phyloP scores from a whole-genome alignment of 2,329 filamentous ascomycete genomes.

The Trichoderma afroharzianum region DNA sequence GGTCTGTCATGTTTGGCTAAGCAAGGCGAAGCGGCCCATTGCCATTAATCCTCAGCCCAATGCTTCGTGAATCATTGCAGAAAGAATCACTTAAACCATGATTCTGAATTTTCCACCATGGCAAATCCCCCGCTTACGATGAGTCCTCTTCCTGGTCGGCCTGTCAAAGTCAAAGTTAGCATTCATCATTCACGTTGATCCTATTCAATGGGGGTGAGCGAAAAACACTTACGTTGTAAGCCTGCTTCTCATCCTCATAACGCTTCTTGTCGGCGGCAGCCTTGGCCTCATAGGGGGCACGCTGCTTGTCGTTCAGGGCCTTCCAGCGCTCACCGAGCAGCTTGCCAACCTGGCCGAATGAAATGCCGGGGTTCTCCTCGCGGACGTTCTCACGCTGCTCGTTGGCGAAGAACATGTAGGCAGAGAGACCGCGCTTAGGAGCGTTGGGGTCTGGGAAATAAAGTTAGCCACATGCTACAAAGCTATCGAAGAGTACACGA shows the following conservation, averaged over 20 bases:
- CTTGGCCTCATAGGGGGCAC: conserved; percentile 92
- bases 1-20: not conserved
- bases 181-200: not conserved
- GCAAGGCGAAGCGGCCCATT: not conserved
- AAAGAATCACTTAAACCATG: conserved; percentile 12
- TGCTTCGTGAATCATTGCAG: conserved; percentile 12
- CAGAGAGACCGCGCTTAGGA: conserved; percentile 97
- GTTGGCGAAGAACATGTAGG: conserved; percentile 99
- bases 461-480: conserved; percentile 14
- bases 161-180: conserved; percentile 18
- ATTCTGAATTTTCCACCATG: not conserved
- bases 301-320: conserved; percentile 89
- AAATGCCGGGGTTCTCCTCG: conserved; percentile 96
- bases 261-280: conserved; percentile 97
- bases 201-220: not conserved
- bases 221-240: conserved; percentile 72
- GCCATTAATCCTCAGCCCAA: conserved; percentile 4
- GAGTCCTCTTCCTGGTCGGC: conserved; percentile 25
- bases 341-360: conserved; percentile 98
- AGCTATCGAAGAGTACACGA: not conserved
- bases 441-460: conserved; percentile 77
- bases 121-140: conserved; percentile 16
- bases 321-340: conserved; percentile 98
- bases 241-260: conserved; percentile 96
- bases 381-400: conserved; percentile 98